A percentile compares a stretch with the other conserved stretches of the same genome.
These are phyloP conservation scores for Boletales sp. DNA, from an alignment of 768 basidiomycete species.

Conservation along the genomic window DNA sequence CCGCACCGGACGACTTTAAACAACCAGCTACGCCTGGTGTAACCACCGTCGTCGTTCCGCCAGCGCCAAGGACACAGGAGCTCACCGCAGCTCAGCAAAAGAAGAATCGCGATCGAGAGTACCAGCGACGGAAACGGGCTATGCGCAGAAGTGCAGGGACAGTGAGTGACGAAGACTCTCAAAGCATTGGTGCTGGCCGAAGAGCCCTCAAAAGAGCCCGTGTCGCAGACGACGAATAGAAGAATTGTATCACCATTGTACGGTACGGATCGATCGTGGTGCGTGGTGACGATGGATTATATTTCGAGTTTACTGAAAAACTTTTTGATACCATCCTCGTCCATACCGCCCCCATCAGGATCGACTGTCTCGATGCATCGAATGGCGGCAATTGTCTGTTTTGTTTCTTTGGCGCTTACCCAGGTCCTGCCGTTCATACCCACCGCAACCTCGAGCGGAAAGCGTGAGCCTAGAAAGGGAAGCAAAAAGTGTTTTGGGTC, in stretches of 20 bases:
- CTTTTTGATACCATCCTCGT: slow-evolving; percentile 47
- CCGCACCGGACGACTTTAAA: slow-evolving; percentile 61
- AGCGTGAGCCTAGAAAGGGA: slow-evolving; percentile 71
- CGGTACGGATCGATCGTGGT: no score
- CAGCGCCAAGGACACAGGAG: slow-evolving; percentile 66
- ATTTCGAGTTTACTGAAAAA: slow-evolving; percentile 48
- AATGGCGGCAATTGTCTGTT: slow-evolving; percentile 69
- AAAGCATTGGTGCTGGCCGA: slow-evolving; percentile 43
- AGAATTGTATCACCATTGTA: slow-evolving; percentile 2
- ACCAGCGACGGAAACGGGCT: slow-evolving; percentile 75
- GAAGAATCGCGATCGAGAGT: slow-evolving; percentile 75
- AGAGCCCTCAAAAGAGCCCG: slow-evolving; percentile 69
- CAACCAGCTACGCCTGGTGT: slow-evolving; percentile 69
- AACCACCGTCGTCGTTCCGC: slow-evolving; percentile 75
- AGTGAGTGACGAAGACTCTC: slow-evolving; percentile 68
- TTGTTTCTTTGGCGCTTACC: slow-evolving; percentile 72
- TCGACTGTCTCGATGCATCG: slow-evolving; percentile 83
- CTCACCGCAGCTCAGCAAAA: slow-evolving; percentile 70
- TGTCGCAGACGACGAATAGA: slow-evolving; percentile 61
- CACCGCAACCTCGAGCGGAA: slow-evolving; percentile 84
- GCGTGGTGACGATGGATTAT: slow-evolving; percentile 16
- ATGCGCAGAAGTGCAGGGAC: slow-evolving; percentile 61
- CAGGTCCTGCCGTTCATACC: slow-evolving; percentile 93
- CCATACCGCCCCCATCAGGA: slow-evolving; percentile 65
- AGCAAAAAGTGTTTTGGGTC: slow-evolving; percentile 81